A percentile compares a stretch with the other conserved stretches of the same genome.
Evolutionary conservation across 225 moss, liverwort and hornwort genomes (phyloP).

Genomic region (Thuidium tamariscinum): DNA sequence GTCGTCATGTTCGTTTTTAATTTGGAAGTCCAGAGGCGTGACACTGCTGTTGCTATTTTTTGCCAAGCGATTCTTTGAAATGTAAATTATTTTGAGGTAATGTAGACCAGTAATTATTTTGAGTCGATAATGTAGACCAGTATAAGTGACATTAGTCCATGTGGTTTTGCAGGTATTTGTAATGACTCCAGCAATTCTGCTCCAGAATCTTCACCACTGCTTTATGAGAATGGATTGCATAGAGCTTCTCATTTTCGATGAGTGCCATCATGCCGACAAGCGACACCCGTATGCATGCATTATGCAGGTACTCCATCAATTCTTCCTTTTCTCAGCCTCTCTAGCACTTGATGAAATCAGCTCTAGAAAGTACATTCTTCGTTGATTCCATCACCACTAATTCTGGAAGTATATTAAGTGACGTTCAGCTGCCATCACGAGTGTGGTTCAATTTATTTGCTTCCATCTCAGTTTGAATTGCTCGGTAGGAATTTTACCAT

Average conservation of each 20-base stretch:
- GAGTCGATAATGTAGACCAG: neutral
- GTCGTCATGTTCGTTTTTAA: neutral
- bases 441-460: neutral
- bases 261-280: conserved; percentile 87
- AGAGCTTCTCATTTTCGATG: conserved; percentile 92
- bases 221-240: conserved; percentile 82
- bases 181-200: conserved; percentile 88
- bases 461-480: neutral
- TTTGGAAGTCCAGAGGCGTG: neutral
- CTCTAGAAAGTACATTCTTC: neutral
- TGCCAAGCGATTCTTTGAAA: neutral
- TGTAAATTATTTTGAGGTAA: neutral
- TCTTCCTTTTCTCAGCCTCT: neutral
- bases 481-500: conserved; percentile 79
- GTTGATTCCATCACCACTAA: neutral
- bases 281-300: conserved; percentile 88
- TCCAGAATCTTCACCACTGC: conserved; percentile 72
- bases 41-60: neutral
- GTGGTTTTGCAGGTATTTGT: conserved; percentile 66
- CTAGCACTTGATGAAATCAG: neutral
- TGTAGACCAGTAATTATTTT: neutral
- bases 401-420: neutral
- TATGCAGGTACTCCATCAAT: conserved; percentile 52
- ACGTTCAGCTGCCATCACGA: neutral
- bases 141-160: neutral